Conservation (phyloP, 1,139 yeast species). For the Candida tunisiensis region DNA sequence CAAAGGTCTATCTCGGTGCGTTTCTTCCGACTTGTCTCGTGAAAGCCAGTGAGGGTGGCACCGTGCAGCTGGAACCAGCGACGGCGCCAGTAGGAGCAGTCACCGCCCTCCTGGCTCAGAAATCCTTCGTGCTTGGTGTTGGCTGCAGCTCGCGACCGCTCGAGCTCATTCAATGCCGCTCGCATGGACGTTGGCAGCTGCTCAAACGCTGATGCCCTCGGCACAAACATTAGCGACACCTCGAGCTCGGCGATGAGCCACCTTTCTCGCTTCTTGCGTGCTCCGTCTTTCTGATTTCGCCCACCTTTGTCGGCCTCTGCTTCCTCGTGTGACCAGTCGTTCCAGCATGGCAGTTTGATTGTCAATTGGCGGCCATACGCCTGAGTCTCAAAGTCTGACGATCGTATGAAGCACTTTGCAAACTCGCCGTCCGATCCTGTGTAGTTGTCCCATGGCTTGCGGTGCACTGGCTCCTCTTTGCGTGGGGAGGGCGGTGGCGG, state of each 20-base stretch:
- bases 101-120: conserved; percentile 69
- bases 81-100: conserved; percentile 49
- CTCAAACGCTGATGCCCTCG: conserved; percentile 31
- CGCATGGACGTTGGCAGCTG: conserved; percentile 29
- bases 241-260: conserved; percentile 39
- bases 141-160: conserved; percentile 10
- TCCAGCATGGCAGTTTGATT: conserved; percentile 46
- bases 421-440: conserved; percentile 79
- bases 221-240: conserved; percentile 58
- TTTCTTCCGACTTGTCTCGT: conserved; percentile 43
- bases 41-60: conserved; percentile 43
- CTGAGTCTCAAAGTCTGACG: conserved; percentile 41
- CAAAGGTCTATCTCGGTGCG: conserved; percentile 49
- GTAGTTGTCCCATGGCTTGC: conserved; percentile 20
- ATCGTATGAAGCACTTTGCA: conserved; percentile 58
- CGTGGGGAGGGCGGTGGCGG: background rate
- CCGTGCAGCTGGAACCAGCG: conserved; percentile 47
- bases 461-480: conserved; percentile 4
- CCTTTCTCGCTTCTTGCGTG: too few species aligned
- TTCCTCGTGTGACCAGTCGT: conserved; percentile 50
- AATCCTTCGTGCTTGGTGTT: conserved; percentile 31
- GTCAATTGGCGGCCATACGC: conserved; percentile 38
- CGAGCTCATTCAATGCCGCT: conserved; percentile 12
- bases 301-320: background rate
- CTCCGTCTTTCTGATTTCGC: too few species aligned